Percentiles rank a stretch among this genome's conserved stretches.
Evolutionary conservation across 2,329 filamentous ascomycete species (phyloP).

Genomic region (Coniochaeta pulveracea): DNA sequence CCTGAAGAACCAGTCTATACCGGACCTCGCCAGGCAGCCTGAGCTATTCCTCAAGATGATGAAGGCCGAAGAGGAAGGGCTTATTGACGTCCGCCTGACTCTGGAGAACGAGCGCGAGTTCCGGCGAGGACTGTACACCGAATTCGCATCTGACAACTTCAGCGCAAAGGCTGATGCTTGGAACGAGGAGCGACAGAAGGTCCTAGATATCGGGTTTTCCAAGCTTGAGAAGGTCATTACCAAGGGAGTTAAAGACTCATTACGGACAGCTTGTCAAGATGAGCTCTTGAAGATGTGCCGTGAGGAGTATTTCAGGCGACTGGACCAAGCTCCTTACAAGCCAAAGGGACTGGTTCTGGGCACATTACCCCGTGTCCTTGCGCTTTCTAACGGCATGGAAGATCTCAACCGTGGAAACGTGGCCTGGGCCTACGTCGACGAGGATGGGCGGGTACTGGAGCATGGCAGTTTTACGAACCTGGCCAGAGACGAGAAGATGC

Average conservation of each 20-base stretch:
- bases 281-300: conserved; percentile 80
- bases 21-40: conserved; percentile 69
- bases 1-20: conserved; percentile 76
- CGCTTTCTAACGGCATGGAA: conserved; percentile 77
- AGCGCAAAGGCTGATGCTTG: conserved; percentile 91
- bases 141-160: conserved; percentile 91
- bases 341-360: conserved; percentile 86
- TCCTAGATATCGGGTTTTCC: conserved; percentile 67
- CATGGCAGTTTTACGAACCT: conserved; percentile 81
- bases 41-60: conserved; percentile 95
- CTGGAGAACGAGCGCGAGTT: conserved; percentile 70
- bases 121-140: conserved; percentile 62
- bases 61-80: conserved; percentile 86
- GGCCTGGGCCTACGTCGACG: conserved; percentile 86
- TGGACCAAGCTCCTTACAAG: conserved; percentile 94
- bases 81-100: conserved; percentile 74
- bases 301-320: conserved; percentile 76
- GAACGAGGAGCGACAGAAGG: conserved; percentile 79
- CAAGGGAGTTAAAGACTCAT: conserved; percentile 87
- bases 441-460: conserved; percentile 81
- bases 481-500: conserved; percentile 55
- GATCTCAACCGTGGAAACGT: conserved; percentile 65
- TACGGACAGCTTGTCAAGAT: conserved; percentile 90
- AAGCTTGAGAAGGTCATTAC: conserved; percentile 78
- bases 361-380: conserved; percentile 75